Evolutionary conservation across 192 early-diverging fungal species (phyloP), one percentile per base, ranked within the genome.

Genomic region (Coemansia sp.): DNA sequence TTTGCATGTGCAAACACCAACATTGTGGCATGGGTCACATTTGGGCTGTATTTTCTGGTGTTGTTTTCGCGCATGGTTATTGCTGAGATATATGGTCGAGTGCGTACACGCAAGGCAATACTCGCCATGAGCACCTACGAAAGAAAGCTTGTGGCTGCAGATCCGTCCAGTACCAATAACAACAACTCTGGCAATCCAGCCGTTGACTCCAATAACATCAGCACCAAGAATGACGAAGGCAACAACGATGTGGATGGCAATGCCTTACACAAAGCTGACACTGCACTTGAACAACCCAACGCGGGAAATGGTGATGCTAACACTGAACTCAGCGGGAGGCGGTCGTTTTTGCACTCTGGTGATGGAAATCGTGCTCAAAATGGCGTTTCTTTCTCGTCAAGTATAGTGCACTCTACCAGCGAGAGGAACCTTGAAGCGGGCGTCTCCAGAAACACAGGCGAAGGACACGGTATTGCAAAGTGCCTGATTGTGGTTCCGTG

Each of bases 1-100:
- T 77, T 83, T 68, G 80, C 80, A 22, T 83, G 80, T 32, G 80
- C 80, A 39, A 83, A 83, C 59, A 83, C 80, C 53, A 83, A 83
- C 48, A 62, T 83, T 56, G 80, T 83, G 10, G 80, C 75, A 4
- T 83, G 80, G 80, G 66, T 83, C 9, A 83, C 80, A 4, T 83
- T 83, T 57, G 80, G 80, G 2, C 20, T 77, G 51, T 69, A 71
- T 22, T 83, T 83, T 61, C 16, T 83, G 17, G 63, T 75, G 20
- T 46, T 83, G 68, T 71, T 83, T 41, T 61, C 64, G 8, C 69
- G 80, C 25, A 55, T 83, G 59, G 68, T 68, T 19, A 51, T 61
- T 13, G 74, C 80, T 12, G 80, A 83, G 69, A 19, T 61, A 5
- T 77, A 77, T 53, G 75, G 69, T 0, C 50, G 61, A 5, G 57